A percentile compares a stretch with the other conserved stretches of the same genome.
Evolutionary conservation across 176 grass and related monocot genomes (phyloP).

Genomic region (Cenchrus americanus): DNA sequence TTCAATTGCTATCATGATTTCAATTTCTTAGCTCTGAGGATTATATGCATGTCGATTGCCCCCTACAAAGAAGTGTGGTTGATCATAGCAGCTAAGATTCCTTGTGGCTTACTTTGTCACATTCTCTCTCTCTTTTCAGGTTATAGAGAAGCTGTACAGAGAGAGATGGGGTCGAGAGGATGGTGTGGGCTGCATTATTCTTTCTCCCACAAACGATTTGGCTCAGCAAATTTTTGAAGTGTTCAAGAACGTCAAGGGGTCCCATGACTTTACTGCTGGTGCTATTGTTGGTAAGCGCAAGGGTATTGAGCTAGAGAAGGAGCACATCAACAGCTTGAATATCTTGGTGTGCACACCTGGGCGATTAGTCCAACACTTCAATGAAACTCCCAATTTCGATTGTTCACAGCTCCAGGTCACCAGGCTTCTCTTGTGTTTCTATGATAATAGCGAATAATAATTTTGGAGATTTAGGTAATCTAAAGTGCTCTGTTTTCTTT

Average conservation of each 20-base stretch:
- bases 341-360: conserved; percentile 93
- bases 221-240: conserved; percentile 84
- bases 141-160: conserved; percentile 87
- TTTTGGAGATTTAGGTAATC: conserved; percentile 23
- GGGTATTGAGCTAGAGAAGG: conserved; percentile 81
- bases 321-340: conserved; percentile 67
- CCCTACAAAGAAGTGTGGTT: not conserved
- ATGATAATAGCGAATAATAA: not conserved
- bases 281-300: conserved; percentile 74
- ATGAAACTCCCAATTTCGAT: conserved; percentile 82
- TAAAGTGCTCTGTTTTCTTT: conserved; percentile 21
- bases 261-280: conserved; percentile 70
- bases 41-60: not conserved
- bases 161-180: conserved; percentile 66
- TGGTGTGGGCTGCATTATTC: conserved; percentile 82
- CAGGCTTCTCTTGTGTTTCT: conserved; percentile 36
- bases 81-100: not conserved
- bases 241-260: conserved; percentile 53
- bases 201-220: conserved; percentile 87
- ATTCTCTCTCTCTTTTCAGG: conserved; percentile 41
- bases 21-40: not conserved
- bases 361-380: conserved; percentile 88
- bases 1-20: not conserved
- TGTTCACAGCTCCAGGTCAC: conserved; percentile 89
- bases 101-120: not conserved